phyloP scores from a whole-genome alignment of 345 rosid species.

The Hypericum androsaemum region DNA sequence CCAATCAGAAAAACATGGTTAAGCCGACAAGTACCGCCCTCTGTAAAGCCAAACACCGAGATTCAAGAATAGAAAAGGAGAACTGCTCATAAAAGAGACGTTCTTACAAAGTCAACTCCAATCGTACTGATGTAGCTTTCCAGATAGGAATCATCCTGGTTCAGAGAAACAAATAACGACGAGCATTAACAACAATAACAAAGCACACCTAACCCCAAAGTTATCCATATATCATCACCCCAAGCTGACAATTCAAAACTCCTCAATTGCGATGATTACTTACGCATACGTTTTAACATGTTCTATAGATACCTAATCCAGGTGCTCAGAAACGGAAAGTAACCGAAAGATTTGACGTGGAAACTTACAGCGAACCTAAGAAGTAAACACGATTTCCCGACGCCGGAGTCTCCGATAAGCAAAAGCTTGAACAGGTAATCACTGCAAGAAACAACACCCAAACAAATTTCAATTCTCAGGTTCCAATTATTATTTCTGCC shows the following conservation, averaged over 20 bases:
- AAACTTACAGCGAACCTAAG: slow-evolving; percentile 26
- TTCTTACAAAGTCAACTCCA: slow-evolving; percentile 86
- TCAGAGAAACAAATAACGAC: slow-evolving; percentile 2
- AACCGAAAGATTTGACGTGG: not conserved
- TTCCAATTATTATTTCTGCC: not conserved
- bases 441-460: slow-evolving; percentile 9
- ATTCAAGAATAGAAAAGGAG: not conserved
- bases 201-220: too few species aligned
- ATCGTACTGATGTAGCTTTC: slow-evolving; percentile 92
- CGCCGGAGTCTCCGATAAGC: slow-evolving; percentile 30
- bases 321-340: too few species aligned
- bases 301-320: too few species aligned
- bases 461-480: not conserved
- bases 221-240: too few species aligned
- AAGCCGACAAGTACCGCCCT: too few species aligned
- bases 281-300: too few species aligned
- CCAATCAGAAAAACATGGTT: slow-evolving; percentile 1
- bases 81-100: not conserved
- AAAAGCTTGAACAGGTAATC: slow-evolving; percentile 30
- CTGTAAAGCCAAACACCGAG: not conserved
- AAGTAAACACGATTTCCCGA: slow-evolving; percentile 27
- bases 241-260: too few species aligned
- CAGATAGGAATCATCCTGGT: slow-evolving; percentile 85
- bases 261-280: too few species aligned
- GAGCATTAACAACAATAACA: not conserved